Percentiles rank a stretch among this genome's conserved stretches.
Evolutionary conservation across 176 grass and related monocot genomes (phyloP).

Genomic region (Tillandsia fasciculata): DNA sequence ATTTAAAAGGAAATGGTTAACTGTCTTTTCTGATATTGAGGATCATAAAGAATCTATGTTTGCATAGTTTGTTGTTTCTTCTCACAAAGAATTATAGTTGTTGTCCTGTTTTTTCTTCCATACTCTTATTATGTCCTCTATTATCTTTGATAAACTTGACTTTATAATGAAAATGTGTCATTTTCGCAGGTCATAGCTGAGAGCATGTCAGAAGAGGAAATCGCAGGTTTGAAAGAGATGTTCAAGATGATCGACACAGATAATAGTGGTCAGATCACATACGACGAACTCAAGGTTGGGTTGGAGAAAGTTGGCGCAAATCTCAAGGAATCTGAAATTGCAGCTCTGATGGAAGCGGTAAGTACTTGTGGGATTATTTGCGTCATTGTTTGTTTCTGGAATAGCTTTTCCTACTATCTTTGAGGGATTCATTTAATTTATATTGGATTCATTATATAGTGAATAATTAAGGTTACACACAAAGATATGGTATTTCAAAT

Average conservation of each 20-base stretch:
- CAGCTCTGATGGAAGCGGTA: slow-evolving; percentile 68
- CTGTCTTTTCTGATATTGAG: too few relatives aligned
- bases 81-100: background rate
- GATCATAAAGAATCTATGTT: too few relatives aligned
- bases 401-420: background rate
- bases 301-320: slow-evolving; percentile 57
- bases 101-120: background rate
- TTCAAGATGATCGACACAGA: slow-evolving; percentile 75
- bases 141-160: background rate
- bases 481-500: too few relatives aligned
- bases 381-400: background rate
- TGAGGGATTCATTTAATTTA: too few relatives aligned
- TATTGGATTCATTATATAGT: too few relatives aligned
- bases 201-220: slow-evolving; percentile 73
- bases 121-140: background rate
- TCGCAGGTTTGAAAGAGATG: slow-evolving; percentile 72
- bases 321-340: slow-evolving; percentile 62
- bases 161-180: background rate
- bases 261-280: slow-evolving; percentile 66
- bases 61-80: too few relatives aligned
- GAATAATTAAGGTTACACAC: too few relatives aligned
- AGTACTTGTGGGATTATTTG: slow-evolving; percentile 15
- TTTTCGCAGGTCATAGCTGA: slow-evolving; percentile 59
- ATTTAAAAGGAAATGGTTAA: too few relatives aligned
- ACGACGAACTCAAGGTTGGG: slow-evolving; percentile 61